phyloP scores from a whole-genome alignment of 805 yeast genomes.

The Metschnikowia baotianmanensis region DNA sequence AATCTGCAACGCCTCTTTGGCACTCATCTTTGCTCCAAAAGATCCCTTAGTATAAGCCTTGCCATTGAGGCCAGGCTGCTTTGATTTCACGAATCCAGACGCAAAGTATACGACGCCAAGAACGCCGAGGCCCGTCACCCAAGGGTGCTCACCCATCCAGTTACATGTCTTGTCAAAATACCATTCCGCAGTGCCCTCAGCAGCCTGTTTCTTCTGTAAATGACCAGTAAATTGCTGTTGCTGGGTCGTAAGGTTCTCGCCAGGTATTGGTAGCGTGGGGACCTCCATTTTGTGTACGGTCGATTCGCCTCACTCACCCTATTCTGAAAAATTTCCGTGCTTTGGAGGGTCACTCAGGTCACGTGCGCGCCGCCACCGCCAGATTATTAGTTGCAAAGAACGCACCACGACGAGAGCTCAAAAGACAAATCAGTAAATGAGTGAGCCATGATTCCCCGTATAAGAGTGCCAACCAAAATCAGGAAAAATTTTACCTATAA shows the following conservation, averaged over 20 bases:
- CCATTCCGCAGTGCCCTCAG: slow-evolving; percentile 52
- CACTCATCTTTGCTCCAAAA: slow-evolving; percentile 86
- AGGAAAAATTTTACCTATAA: too few species aligned
- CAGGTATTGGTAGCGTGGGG: slow-evolving; percentile 57
- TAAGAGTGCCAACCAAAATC: too few species aligned
- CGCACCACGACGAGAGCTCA: too few species aligned
- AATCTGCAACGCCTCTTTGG: slow-evolving; percentile 84
- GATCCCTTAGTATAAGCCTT: slow-evolving; percentile 81
- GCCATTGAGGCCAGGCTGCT: slow-evolving; percentile 65
- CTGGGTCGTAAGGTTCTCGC: slow-evolving; percentile 32
- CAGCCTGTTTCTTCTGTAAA: slow-evolving; percentile 39
- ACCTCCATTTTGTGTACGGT: slow-evolving; percentile 42
- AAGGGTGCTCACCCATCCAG: slow-evolving; percentile 74
- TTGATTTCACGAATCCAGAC: slow-evolving; percentile 65
- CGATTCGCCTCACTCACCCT: neutral
- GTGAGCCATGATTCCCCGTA: too few species aligned
- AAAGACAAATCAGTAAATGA: too few species aligned
- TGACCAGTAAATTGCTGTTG: slow-evolving; percentile 38
- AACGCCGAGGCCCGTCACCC: slow-evolving; percentile 66
- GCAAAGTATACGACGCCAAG: slow-evolving; percentile 60
- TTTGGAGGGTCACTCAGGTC: neutral
- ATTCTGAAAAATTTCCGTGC: slow-evolving; percentile 6
- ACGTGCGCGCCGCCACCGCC: slow-evolving; percentile 10
- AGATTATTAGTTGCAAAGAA: too few species aligned
- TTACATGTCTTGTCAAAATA: slow-evolving; percentile 60